Percentiles rank a stretch among this genome's conserved stretches.
phyloP scores from a whole-genome alignment of 441 rosid species.

The Pelargonium myrrhifolium region DNA sequence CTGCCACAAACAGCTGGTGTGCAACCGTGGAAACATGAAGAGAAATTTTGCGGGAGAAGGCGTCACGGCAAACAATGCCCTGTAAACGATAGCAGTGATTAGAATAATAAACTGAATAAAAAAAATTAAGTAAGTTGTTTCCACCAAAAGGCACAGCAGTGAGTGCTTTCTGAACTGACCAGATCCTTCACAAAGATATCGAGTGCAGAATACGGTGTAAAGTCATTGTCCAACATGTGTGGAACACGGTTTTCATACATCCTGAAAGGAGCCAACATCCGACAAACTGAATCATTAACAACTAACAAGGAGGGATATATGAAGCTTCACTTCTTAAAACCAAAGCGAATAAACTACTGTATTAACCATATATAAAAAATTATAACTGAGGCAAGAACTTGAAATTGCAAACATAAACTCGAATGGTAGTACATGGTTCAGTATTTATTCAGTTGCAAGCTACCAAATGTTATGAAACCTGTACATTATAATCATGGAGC shows the following conservation, averaged over 20 bases:
- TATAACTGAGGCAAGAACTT: neutral
- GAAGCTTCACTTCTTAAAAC: neutral
- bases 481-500: neutral
- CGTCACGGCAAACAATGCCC: constrained; percentile 87
- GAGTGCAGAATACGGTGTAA: constrained; percentile 89
- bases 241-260: constrained; percentile 98
- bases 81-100: constrained; percentile 25
- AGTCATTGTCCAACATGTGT: constrained; percentile 92
- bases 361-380: neutral
- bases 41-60: constrained; percentile 69
- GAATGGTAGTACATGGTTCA: too few relatives aligned
- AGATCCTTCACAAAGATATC: constrained; percentile 97
- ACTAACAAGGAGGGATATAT: neutral
- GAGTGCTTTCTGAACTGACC: constrained; percentile 38
- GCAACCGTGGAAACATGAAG: constrained; percentile 79
- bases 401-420: neutral
- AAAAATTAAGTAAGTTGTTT: constrained; percentile 3
- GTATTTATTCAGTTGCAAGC: neutral
- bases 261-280: constrained; percentile 42
- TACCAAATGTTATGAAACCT: neutral
- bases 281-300: neutral
- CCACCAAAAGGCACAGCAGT: constrained; percentile 4
- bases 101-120: constrained; percentile 5
- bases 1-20: constrained; percentile 80
- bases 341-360: neutral